Conservation (phyloP, 768 basidiomycete genomes). For the Chalciporus piperatus region DNA sequence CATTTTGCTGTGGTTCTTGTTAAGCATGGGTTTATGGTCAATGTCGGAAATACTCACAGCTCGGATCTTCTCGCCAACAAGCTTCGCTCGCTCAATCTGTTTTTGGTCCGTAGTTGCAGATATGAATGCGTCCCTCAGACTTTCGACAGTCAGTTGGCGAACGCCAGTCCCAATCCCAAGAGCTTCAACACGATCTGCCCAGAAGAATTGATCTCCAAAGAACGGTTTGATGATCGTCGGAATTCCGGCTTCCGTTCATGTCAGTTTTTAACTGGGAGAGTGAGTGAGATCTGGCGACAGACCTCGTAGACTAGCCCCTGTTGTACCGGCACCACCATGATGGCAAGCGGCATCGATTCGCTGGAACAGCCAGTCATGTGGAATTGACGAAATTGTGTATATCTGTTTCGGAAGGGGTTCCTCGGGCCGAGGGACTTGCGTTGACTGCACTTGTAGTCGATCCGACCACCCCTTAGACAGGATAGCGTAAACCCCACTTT, state of each 20-base stretch:
- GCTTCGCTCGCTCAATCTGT: constrained; percentile 82
- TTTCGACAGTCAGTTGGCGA: constrained; percentile 79
- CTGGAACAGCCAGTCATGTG: constrained; percentile 95
- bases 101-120: constrained; percentile 84
- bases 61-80: constrained; percentile 85
- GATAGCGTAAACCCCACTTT: constrained; percentile 88
- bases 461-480: constrained; percentile 99
- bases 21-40: constrained; percentile 3
- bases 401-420: constrained; percentile 76
- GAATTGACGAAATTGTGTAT: constrained; percentile 80
- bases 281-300: constrained; percentile 15
- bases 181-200: constrained; percentile 97
- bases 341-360: constrained; percentile 96
- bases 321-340: constrained; percentile 96
- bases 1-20: constrained; percentile 69
- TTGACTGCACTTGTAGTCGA: constrained; percentile 66
- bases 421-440: constrained; percentile 59
- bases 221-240: constrained; percentile 97
- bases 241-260: constrained; percentile 63
- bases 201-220: constrained; percentile 98
- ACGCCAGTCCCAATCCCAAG: constrained; percentile 88
- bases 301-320: constrained; percentile 93
- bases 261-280: constrained; percentile 3
- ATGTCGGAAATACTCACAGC: constrained; percentile 44
- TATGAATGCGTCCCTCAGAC: constrained; percentile 72